Base-by-base conservation (phyloP, 306 rosid species). In the Medicago lupulina region DNA sequence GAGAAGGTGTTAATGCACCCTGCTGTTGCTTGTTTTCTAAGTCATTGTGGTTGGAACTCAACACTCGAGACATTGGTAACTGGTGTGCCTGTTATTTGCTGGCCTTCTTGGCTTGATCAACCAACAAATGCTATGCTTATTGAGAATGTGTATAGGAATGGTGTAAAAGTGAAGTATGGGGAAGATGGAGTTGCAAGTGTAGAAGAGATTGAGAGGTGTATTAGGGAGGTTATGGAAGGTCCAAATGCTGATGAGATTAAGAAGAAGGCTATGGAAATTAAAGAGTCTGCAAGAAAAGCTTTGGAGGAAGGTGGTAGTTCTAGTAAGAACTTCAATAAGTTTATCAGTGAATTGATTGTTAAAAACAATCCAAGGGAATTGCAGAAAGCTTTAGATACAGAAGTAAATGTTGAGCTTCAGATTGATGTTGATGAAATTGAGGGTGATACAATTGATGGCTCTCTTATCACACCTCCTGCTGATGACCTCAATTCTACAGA, bases 21-120 rank as follows among this genome's bases (percentile, higher is more conserved):
- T 10, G 81, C 96, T 0, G 76, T 90, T 53, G 96, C 80, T 23
- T 83, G 92, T 23, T 88, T 90, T 15, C 3, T 90, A 64, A 87
- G 87, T n/a, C 92, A 88, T 0, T 77, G 88, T n/a, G 96, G 96
- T 2, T 90, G 96, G 92, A 90, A 83, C 80, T 90, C 96, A 0
- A 75, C 75, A 21, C 82, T 88, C 0, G 92, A 90, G 76, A 79
- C 88, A 0, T 23, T 88, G 61, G 83, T 74, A 0, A 2, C 83
- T 0, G 90, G 96, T 0, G 92, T 88, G 14, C 90, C 89, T 0
- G 86, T 86, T 8, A 73, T 90, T 47, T 88, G 76, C 25, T 85
- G 82, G 78, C 96, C 96, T 0, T 77, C 60, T 25, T 88, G 92
- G 96, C 44, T 82, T 0, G 90, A 90, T 49, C 96, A 90, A 5